Conservation (phyloP, 2,329 filamentous ascomycete species). For the Phaeosphaeriaceae sp. region DNA sequence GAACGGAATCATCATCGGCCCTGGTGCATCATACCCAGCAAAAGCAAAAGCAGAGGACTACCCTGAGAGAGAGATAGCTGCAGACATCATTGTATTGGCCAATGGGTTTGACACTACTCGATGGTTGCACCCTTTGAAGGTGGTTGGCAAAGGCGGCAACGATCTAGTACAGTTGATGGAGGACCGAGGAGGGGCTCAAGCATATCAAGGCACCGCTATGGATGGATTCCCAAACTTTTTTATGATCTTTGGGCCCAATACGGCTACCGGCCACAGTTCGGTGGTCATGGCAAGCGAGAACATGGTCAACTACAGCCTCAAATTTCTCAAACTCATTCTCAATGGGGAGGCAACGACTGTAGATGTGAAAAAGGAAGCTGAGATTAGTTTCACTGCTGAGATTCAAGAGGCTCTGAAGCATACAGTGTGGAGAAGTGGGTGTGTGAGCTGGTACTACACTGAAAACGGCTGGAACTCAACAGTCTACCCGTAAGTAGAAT, state of each 20-base stretch:
- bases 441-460: conserved; percentile 70
- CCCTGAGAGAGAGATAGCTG: conserved; percentile 54
- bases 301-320: conserved; percentile 64
- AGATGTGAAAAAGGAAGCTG: conserved; percentile 81
- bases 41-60: conserved; percentile 41
- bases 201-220: conserved; percentile 65
- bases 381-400: conserved; percentile 63
- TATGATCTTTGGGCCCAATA: conserved; percentile 68
- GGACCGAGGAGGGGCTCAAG: conserved; percentile 64
- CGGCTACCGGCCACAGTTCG: conserved; percentile 66
- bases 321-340: conserved; percentile 67
- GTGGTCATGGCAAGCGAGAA: conserved; percentile 68
- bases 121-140: conserved; percentile 60
- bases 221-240: conserved; percentile 68
- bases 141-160: conserved; percentile 59
- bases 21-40: conserved; percentile 55
- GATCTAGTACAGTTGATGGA: conserved; percentile 64
- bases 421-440: conserved; percentile 60
- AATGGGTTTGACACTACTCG: conserved; percentile 66
- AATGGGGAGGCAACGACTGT: conserved; percentile 92
- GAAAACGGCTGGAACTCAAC: conserved; percentile 81
- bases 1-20: conserved; percentile 58
- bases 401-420: conserved; percentile 53
- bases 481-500: conserved; percentile 61
- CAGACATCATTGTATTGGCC: conserved; percentile 67